phyloP scores from a whole-genome alignment of 1,139 yeast genomes.

The Candida gigantensis region DNA sequence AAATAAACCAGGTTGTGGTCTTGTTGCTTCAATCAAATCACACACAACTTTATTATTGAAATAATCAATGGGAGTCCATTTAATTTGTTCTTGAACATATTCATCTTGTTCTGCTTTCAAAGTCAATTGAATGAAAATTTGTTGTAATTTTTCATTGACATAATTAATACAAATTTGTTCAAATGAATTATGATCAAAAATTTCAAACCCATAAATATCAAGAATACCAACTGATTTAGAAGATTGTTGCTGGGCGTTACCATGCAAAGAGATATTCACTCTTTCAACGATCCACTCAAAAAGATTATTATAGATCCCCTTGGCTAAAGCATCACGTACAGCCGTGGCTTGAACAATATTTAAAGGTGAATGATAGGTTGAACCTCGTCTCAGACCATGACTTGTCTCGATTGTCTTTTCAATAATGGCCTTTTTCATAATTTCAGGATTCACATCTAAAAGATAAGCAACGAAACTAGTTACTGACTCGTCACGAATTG shows the following conservation, averaged over 20 bases:
- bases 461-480: conserved; percentile 93
- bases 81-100: conserved; percentile 89
- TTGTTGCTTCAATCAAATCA: conserved; percentile 88
- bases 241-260: conserved; percentile 41
- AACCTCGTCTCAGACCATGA: conserved; percentile 87
- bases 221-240: conserved; percentile 82
- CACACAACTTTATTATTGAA: conserved; percentile 97
- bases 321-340: conserved; percentile 92
- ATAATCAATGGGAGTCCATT: conserved; percentile 97
- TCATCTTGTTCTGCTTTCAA: conserved; percentile 97
- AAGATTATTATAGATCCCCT: conserved; percentile 87
- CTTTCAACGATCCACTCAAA: conserved; percentile 98
- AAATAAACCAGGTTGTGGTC: conserved; percentile 93
- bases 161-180: conserved; percentile 97
- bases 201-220: conserved; percentile 98
- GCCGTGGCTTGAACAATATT: conserved; percentile 92
- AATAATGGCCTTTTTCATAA: conserved; percentile 66
- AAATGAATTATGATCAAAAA: conserved; percentile 93
- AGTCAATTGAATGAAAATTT: conserved; percentile 92
- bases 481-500: conserved; percentile 79
- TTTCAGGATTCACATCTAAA: conserved; percentile 73
- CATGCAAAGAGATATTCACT: conserved; percentile 68
- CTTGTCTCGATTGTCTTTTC: conserved; percentile 88
- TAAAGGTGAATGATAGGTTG: conserved; percentile 91
- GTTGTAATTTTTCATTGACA: conserved; percentile 96